Percentiles rank a stretch among this genome's conserved stretches.
Conservation (phyloP, 2,329 filamentous ascomycete species). For the Pseudogymnoascus sp. region DNA sequence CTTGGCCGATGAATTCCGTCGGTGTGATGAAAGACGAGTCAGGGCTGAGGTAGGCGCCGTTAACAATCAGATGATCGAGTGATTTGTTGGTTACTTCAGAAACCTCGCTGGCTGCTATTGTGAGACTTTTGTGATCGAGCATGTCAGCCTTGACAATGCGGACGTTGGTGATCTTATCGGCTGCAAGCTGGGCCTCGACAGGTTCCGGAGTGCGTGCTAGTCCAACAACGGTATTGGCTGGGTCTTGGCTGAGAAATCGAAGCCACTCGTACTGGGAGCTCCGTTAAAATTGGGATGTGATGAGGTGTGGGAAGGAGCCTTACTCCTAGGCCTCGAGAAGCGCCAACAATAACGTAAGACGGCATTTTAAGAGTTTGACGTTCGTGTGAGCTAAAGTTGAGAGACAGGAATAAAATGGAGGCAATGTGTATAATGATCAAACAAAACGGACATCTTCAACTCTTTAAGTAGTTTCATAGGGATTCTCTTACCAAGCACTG, state of each 20-base stretch:
- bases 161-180: slow-evolving; percentile 11
- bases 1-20: slow-evolving; percentile 13
- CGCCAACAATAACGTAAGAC: slow-evolving; percentile 7
- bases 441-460: not conserved
- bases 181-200: slow-evolving; percentile 35
- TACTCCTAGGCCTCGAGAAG: not conserved
- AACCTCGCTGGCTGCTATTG: slow-evolving; percentile 6
- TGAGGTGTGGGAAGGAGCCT: not conserved
- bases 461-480: not conserved
- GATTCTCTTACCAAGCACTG: slow-evolving; percentile 1
- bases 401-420: not conserved
- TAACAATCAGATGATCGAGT: slow-evolving; percentile 23
- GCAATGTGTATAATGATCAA: not conserved
- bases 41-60: slow-evolving; percentile 22
- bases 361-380: not conserved
- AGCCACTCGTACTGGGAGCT: slow-evolving; percentile 40
- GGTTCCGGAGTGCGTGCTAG: slow-evolving; percentile 38
- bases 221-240: slow-evolving; percentile 38
- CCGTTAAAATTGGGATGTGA: not conserved
- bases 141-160: not conserved
- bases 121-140: slow-evolving; percentile 1
- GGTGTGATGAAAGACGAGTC: slow-evolving; percentile 16
- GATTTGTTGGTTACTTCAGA: slow-evolving; percentile 20
- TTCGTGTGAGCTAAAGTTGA: not conserved
- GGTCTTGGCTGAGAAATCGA: slow-evolving; percentile 35